These are phyloP conservation scores for Trametes versicolor DNA, from an alignment of 1,284 basidiomycete genomes.

Conservation along the genomic window DNA sequence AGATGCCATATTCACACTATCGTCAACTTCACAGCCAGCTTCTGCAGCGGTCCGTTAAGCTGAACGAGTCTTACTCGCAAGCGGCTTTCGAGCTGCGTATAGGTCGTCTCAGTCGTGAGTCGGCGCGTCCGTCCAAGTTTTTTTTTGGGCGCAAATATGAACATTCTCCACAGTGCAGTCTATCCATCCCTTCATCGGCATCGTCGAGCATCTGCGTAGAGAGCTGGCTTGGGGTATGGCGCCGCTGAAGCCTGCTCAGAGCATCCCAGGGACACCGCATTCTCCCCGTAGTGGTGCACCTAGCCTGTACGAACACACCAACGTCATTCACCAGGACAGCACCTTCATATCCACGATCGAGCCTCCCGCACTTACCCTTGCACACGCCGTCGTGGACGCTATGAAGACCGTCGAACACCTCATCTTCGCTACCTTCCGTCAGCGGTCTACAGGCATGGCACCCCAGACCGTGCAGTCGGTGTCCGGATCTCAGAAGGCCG, in stretches of 20 bases:
- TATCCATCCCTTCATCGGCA: slow-evolving; percentile 55
- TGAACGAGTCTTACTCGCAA: slow-evolving; percentile 56
- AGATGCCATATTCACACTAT: slow-evolving; percentile 35
- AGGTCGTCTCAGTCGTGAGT: slow-evolving; percentile 55
- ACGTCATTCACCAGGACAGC: slow-evolving; percentile 20
- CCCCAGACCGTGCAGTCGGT: slow-evolving; percentile 28
- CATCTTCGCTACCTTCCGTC: slow-evolving; percentile 49
- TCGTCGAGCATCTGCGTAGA: slow-evolving; percentile 55
- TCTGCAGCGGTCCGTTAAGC: slow-evolving; percentile 49
- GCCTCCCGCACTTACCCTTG: slow-evolving; percentile 47
- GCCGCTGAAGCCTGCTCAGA: slow-evolving; percentile 36
- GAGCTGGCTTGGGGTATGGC: slow-evolving; percentile 58
- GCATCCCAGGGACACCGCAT: slow-evolving; percentile 20
- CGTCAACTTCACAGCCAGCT: slow-evolving; percentile 45
- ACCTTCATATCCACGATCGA: slow-evolving; percentile 43
- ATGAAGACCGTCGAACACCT: slow-evolving; percentile 48
- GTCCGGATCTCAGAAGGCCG: slow-evolving; percentile 41
- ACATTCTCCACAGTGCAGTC: slow-evolving; percentile 49
- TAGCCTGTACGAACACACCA: slow-evolving; percentile 25
- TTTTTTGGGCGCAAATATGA: not conserved
- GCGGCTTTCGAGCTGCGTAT: slow-evolving; percentile 58
- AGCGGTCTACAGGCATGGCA: slow-evolving; percentile 26
- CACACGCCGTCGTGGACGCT: slow-evolving; percentile 47
- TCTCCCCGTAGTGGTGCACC: slow-evolving; percentile 26
- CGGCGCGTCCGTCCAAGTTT: not conserved